Percentiles rank a stretch among this genome's conserved stretches.
Conservation (phyloP, 1,284 basidiomycete genomes). For the Ustilago esculenta region DNA sequence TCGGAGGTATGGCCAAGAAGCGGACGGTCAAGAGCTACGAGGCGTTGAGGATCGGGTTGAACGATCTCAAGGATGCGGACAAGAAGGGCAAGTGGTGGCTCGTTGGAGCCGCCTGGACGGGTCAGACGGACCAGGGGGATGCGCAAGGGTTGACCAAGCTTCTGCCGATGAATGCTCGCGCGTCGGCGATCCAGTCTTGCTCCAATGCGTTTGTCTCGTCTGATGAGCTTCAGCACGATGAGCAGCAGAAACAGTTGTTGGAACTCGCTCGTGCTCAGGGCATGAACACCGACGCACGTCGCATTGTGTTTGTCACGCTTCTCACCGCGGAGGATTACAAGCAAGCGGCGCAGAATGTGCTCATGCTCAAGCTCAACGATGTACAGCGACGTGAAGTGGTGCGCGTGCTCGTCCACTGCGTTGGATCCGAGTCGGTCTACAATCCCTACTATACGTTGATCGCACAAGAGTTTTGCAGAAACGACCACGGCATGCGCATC, state of each 20-base stretch:
- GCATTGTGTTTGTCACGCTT: conserved; percentile 88
- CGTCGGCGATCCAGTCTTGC: conserved; percentile 23
- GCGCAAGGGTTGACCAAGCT: conserved; percentile 58
- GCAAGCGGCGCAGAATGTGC: conserved; percentile 87
- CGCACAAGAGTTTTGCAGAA: conserved; percentile 66
- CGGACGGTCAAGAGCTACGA: conserved; percentile 53
- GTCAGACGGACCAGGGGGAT: conserved; percentile 81
- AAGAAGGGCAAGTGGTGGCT: conserved; percentile 98
- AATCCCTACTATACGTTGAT: conserved; percentile 97
- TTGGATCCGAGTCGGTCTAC: conserved; percentile 74
- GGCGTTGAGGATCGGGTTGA: conserved; percentile 69
- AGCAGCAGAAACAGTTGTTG: conserved; percentile 72
- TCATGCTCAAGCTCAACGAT: conserved; percentile 83
- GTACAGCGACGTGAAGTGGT: conserved; percentile 93
- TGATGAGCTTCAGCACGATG: conserved; percentile 68
- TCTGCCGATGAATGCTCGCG: conserved; percentile 34
- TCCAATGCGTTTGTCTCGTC: conserved; percentile 1
- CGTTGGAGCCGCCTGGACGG: conserved; percentile 94
- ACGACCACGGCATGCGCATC: conserved; percentile 77
- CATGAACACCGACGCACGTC: conserved; percentile 96
- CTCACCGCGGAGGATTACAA: conserved; percentile 86
- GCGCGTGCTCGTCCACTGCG: conserved; percentile 90
- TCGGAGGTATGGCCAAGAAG: conserved; percentile 51
- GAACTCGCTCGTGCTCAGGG: conserved; percentile 90
- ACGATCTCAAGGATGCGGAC: conserved; percentile 85